Conservation (phyloP, 805 yeast genomes). For the Soucietia sequanensis region DNA sequence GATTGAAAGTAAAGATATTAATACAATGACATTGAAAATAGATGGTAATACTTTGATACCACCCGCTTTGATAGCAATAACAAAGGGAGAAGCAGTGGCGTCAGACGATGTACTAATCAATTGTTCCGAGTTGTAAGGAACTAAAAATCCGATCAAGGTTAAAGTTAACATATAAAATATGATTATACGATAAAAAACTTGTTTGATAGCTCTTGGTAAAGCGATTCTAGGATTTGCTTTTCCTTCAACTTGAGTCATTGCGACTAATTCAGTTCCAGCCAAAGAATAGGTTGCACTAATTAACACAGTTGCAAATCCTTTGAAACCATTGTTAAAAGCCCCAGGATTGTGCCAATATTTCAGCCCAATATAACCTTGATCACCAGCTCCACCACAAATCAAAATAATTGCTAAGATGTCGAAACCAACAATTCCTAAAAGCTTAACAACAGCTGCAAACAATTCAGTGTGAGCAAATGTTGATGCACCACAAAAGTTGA, state of each 20-base stretch:
- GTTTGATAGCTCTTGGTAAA: constrained; percentile 42
- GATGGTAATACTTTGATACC: constrained; percentile 43
- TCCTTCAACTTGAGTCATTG: constrained; percentile 39
- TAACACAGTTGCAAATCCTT: constrained; percentile 38
- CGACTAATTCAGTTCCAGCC: constrained; percentile 43
- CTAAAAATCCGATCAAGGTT: constrained; percentile 40
- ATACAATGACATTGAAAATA: constrained; percentile 41
- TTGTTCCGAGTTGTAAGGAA: constrained; percentile 26
- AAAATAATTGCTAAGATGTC: constrained; percentile 38
- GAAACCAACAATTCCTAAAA: constrained; percentile 40
- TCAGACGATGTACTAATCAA: constrained; percentile 21
- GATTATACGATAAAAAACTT: constrained; percentile 42
- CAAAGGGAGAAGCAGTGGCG: constrained; percentile 42
- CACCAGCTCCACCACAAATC: constrained; percentile 44
- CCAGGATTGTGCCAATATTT: constrained; percentile 38
- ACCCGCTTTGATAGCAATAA: constrained; percentile 40
- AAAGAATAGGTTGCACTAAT: constrained; percentile 42
- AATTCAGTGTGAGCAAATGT: constrained; percentile 38
- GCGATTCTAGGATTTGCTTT: constrained; percentile 37
- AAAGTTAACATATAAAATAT: constrained; percentile 41
- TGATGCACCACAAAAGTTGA: constrained; percentile 35
- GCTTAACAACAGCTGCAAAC: constrained; percentile 32
- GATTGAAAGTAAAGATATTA: constrained; percentile 40
- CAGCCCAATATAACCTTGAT: constrained; percentile 37
- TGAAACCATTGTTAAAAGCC: constrained; percentile 40